These are phyloP conservation scores for Barnettozyma pratensis DNA, from an alignment of 805 yeast species.

Conservation along the genomic window DNA sequence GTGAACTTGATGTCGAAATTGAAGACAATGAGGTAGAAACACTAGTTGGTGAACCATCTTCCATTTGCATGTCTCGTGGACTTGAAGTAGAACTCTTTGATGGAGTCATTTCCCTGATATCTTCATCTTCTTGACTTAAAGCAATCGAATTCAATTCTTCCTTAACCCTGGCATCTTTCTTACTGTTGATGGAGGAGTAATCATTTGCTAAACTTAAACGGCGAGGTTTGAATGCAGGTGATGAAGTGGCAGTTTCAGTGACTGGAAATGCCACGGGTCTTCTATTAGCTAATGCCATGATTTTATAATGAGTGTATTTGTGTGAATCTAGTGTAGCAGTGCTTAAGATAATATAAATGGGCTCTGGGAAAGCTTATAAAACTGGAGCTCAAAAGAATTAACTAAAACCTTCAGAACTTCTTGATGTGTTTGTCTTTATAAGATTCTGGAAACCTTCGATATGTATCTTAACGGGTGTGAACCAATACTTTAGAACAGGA, in stretches of 20 bases:
- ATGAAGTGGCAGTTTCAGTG: constrained; percentile 24
- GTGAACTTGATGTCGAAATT: constrained; percentile 8
- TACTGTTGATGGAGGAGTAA: constrained; percentile 3
- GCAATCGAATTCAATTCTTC: constrained; percentile 5
- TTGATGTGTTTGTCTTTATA: not conserved
- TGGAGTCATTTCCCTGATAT: constrained; percentile 22
- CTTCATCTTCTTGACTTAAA: constrained; percentile 5
- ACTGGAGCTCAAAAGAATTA: constrained; percentile 18
- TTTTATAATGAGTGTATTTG: not conserved
- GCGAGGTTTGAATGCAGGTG: constrained; percentile 27
- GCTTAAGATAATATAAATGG: not conserved
- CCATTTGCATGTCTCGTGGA: constrained; percentile 19
- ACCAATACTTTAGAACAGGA: constrained; percentile 1
- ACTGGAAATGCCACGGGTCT: constrained; percentile 54
- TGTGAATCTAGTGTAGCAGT: not conserved
- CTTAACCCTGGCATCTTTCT: constrained; percentile 1
- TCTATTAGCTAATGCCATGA: constrained; percentile 63
- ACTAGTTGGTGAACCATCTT: constrained; percentile 22
- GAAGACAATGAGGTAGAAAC: constrained; percentile 18
- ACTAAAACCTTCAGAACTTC: constrained; percentile 22
- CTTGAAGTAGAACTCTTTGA: constrained; percentile 21
- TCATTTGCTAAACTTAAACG: constrained; percentile 24
- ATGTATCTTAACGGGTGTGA: not conserved
- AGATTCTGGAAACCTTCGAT: not conserved
- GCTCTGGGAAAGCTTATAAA: not conserved